Percentiles rank a stretch among this genome's conserved stretches.
These are phyloP conservation scores for Cicer judaicum DNA, from an alignment of 306 rosid species.

Conservation along the genomic window DNA sequence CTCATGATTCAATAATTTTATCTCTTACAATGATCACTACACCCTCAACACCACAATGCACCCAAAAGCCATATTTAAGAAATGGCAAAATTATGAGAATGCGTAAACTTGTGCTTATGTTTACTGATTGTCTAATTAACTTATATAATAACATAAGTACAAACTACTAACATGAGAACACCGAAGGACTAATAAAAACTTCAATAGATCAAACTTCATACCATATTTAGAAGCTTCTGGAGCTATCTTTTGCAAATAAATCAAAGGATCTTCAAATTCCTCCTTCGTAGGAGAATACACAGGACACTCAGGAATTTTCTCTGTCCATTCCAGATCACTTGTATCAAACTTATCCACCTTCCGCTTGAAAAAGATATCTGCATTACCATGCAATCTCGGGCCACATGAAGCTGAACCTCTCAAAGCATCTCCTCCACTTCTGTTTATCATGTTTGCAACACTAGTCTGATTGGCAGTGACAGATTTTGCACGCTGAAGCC, in stretches of 20 bases:
- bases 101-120: background rate
- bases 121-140: background rate
- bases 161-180: conserved; percentile 18
- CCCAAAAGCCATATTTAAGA: conserved; percentile 23
- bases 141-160: background rate
- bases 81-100: background rate
- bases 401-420: conserved; percentile 78
- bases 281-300: conserved; percentile 86
- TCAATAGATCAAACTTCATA: conserved; percentile 54
- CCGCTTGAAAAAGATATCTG: conserved; percentile 62
- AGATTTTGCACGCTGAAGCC: conserved; percentile 76
- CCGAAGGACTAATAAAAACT: background rate
- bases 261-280: conserved; percentile 92
- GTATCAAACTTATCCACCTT: conserved; percentile 87
- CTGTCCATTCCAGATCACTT: conserved; percentile 86
- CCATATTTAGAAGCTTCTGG: conserved; percentile 97
- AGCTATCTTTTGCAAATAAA: conserved; percentile 90
- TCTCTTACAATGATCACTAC: background rate
- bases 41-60: background rate
- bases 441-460: conserved; percentile 62
- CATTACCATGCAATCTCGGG: conserved; percentile 63
- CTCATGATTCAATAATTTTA: conserved; percentile 21
- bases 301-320: conserved; percentile 86
- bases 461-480: conserved; percentile 52
- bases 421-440: conserved; percentile 96